Percentiles rank a stretch among this genome's conserved stretches.
These are phyloP conservation scores for Solanum tacnaense DNA, from an alignment of 257 asterid genomes.

Conservation along the genomic window DNA sequence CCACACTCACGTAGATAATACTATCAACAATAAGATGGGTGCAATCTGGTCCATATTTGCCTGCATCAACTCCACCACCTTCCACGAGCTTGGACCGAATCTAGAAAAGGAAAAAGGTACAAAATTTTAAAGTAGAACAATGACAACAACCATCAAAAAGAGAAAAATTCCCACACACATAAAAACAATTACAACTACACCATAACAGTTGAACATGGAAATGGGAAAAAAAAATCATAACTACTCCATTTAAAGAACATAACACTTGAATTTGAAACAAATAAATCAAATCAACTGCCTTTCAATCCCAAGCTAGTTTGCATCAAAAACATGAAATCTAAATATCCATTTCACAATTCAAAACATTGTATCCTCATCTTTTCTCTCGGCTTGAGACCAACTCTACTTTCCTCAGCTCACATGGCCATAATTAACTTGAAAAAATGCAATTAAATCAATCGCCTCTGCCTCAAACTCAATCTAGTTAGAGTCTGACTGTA, in stretches of 20 bases:
- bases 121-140: neutral
- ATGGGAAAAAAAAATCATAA: neutral
- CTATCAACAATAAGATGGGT: conserved; percentile 69
- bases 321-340: neutral
- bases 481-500: neutral
- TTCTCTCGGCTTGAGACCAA: neutral
- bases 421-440: neutral
- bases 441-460: neutral
- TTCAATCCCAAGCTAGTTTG: neutral
- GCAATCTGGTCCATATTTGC: conserved; percentile 55
- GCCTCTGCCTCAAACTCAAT: neutral
- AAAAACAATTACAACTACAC: neutral
- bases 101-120: conserved; percentile 11
- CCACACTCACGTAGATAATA: conserved; percentile 52
- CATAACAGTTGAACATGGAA: neutral
- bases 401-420: neutral
- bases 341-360: neutral
- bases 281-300: neutral
- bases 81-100: conserved; percentile 46
- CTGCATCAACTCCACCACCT: conserved; percentile 70
- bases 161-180: neutral
- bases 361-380: neutral
- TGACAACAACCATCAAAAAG: neutral
- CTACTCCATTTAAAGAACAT: neutral
- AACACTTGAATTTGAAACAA: neutral